Evolutionary conservation across 371 early-diverging fungal genomes (phyloP).

Genomic region (Coemansia sp.): DNA sequence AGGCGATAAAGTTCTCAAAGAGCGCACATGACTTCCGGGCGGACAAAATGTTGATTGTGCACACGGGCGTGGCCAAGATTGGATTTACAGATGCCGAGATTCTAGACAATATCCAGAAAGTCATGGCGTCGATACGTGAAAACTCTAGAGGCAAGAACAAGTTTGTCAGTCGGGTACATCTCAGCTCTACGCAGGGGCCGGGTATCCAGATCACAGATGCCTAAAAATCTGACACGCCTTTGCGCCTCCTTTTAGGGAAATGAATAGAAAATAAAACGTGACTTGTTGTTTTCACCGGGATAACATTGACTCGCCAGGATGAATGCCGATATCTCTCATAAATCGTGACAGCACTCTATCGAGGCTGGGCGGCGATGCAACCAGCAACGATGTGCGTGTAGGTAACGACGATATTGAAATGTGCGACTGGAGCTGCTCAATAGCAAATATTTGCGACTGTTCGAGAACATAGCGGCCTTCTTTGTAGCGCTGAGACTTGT

Average conservation of each 20-base stretch:
- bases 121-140: constrained; percentile 46
- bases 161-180: constrained; percentile 43
- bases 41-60: constrained; percentile 72
- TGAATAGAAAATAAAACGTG: neutral
- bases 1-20: constrained; percentile 61
- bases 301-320: neutral
- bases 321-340: constrained; percentile 10
- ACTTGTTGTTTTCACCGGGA: neutral
- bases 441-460: constrained; percentile 21
- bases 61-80: constrained; percentile 59
- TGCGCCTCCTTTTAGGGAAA: too few species aligned
- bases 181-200: constrained; percentile 52
- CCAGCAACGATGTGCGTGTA: neutral
- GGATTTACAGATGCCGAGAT: constrained; percentile 42
- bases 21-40: constrained; percentile 73
- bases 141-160: constrained; percentile 33
- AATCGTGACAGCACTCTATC: constrained; percentile 11
- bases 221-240: neutral
- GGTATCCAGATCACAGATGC: constrained; percentile 47
- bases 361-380: constrained; percentile 2
- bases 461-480: constrained; percentile 60
- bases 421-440: constrained; percentile 1
- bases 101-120: constrained; percentile 17
- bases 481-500: constrained; percentile 59
- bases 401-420: neutral